These are phyloP conservation scores for Leptoxyphium fumago DNA, from an alignment of 2,329 filamentous ascomycete genomes.

Conservation along the genomic window DNA sequence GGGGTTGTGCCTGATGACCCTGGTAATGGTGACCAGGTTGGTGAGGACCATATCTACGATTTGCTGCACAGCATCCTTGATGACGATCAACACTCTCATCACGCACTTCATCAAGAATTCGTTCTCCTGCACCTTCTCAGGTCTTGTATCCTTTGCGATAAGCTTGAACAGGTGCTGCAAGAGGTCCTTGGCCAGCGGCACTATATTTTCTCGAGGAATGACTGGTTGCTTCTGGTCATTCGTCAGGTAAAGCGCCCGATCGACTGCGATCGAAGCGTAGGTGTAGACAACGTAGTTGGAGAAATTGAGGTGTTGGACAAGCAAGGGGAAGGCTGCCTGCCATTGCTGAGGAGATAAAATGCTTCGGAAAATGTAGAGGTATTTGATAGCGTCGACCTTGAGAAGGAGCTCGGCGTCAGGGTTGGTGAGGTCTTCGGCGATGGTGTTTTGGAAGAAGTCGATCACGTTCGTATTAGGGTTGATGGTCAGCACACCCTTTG, in stretches of 20 bases:
- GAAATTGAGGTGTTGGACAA: slow-evolving; percentile 82
- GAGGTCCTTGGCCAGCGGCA: slow-evolving; percentile 70
- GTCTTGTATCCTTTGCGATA: slow-evolving; percentile 68
- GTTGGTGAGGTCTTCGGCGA: slow-evolving; percentile 76
- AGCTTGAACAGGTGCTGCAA: slow-evolving; percentile 81
- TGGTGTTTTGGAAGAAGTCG: slow-evolving; percentile 86
- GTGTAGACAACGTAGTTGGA: slow-evolving; percentile 94
- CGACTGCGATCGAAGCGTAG: slow-evolving; percentile 92
- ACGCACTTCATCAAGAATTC: slow-evolving; percentile 98
- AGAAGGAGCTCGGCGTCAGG: slow-evolving; percentile 64
- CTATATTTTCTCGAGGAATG: slow-evolving; percentile 65
- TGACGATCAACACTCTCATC: slow-evolving; percentile 91
- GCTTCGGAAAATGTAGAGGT: slow-evolving; percentile 90
- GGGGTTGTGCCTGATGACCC: slow-evolving; percentile 83
- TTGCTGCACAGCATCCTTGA: slow-evolving; percentile 63
- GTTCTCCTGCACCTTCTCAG: slow-evolving; percentile 94
- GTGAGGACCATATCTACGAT: slow-evolving; percentile 66
- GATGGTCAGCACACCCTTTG: slow-evolving; percentile 78
- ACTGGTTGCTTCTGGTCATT: slow-evolving; percentile 62
- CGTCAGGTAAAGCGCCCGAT: slow-evolving; percentile 73
- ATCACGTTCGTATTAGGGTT: slow-evolving; percentile 67
- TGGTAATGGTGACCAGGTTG: slow-evolving; percentile 78
- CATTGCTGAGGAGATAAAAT: slow-evolving; percentile 86
- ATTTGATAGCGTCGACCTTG: slow-evolving; percentile 97
- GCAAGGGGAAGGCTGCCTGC: slow-evolving; percentile 73